Evolutionary conservation across 495 filamentous ascomycete genomes (phyloP), one percentile per base, ranked within the genome.

Genomic region (Penicillium ucsense): DNA sequence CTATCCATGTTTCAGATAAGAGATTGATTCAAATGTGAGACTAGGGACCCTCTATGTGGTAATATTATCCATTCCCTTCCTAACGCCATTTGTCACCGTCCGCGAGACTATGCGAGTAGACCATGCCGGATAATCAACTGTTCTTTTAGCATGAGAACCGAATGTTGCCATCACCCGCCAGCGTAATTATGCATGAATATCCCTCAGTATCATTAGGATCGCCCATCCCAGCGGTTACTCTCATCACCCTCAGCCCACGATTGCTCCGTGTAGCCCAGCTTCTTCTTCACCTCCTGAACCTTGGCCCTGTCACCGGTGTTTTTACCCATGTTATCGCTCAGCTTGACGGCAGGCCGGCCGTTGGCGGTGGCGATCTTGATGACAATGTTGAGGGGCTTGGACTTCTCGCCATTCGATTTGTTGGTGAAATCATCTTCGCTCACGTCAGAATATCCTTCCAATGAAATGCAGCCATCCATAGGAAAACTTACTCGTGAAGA

Each of bases 271-370:
- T 98, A 98, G 0, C 89, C 88, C 8, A 98, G 66, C 46, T 79
- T 71, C 56, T 78, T 70, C 79, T 98, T 98, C 35, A 96, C 91
- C 55, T 82, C 75, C 45, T 79, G 75, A 3, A 98, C 85, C 7
- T 82, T 89, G 31, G 69, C 73, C 56, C 78, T 76, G 54, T 95
- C 87, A 8, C 92, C 92, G 0, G 89, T 97, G 51, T 97, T 97
- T 75, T 98, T 98, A 37, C 89, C 89, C 56, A 87, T 77, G 60
- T 97, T 95, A 61, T 98, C 92, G 54, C 91, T 96, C 50, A 98
- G 88, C 74, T 98, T 98, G 55, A 98, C 77, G 0, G 90, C 89
- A 0, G 84, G 81, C n/a, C 80, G 77, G 6, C 90, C 90, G 20
- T 71, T 79, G 0, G 89, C 92, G 8, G 86, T 86, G 45, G 84